Conservation (phyloP, 768 basidiomycete species). For the Calocybe cyanea region DNA sequence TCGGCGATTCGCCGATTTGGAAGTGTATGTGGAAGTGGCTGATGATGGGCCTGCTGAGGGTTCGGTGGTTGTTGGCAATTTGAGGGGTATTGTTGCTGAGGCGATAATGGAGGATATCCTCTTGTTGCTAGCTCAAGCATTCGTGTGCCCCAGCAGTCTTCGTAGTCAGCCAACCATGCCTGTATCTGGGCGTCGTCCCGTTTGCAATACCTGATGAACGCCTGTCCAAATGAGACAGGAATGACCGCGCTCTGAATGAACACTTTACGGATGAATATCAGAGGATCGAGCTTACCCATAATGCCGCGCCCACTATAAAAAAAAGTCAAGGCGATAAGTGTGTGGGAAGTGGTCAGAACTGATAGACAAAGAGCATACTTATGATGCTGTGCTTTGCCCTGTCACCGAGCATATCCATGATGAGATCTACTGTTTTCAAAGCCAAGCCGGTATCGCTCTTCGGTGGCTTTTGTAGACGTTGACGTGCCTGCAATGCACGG, state of each 20-base stretch:
- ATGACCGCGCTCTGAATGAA: slow-evolving; percentile 11
- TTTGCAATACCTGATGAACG: slow-evolving; percentile 62
- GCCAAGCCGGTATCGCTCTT: slow-evolving; percentile 41
- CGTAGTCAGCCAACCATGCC: slow-evolving; percentile 60
- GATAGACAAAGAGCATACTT: slow-evolving; percentile 26
- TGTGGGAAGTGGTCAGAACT: not conserved
- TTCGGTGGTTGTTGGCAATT: slow-evolving; percentile 13
- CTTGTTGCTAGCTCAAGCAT: slow-evolving; percentile 45
- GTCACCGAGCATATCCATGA: slow-evolving; percentile 45
- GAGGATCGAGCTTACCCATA: slow-evolving; percentile 49
- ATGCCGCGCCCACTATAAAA: slow-evolving; percentile 50
- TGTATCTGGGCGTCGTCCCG: slow-evolving; percentile 51
- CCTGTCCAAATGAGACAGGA: slow-evolving; percentile 30
- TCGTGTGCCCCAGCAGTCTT: slow-evolving; percentile 63
- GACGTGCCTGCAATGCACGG: slow-evolving; percentile 30
- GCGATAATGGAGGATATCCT: slow-evolving; percentile 35
- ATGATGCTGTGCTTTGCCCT: slow-evolving; percentile 46
- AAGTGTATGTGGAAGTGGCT: not conserved
- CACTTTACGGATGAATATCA: slow-evolving; percentile 6
- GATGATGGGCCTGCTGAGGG: slow-evolving; percentile 18
- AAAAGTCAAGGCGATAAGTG: slow-evolving; percentile 8
- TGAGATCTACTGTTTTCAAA: slow-evolving; percentile 36
- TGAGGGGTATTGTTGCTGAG: slow-evolving; percentile 24
- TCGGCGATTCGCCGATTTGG: slow-evolving; percentile 30
- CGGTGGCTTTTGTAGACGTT: slow-evolving; percentile 32